Evolutionary conservation across 2,329 filamentous ascomycete genomes (phyloP), one percentile per base, ranked within the genome.

Genomic region (Colletotrichum horii): DNA sequence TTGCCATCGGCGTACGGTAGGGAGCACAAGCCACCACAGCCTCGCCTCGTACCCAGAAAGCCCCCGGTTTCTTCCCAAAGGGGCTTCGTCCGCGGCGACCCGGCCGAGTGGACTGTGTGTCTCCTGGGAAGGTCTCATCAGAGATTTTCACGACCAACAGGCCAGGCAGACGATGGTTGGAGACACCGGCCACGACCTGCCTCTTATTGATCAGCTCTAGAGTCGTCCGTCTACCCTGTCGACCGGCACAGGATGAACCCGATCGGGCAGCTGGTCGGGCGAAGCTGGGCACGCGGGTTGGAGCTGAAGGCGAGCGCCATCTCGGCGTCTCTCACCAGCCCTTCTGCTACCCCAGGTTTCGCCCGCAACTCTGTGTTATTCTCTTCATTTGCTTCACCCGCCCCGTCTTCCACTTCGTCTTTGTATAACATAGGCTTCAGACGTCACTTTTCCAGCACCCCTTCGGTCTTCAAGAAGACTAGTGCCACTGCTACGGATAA

Each of bases 241-340:
- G 43, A 64, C 61, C 64, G 28, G 52, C 38, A 66, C 36, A 58
- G 43, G 66, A 76, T 76, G 74, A 70, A 74, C 71, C 74, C 71
- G 38, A 70, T 75, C 71, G 66, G 71, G 74, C 74, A 76, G 66
- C 71, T 76, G 71, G 71, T 66, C 9, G 66, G 74, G 30, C 71
- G 74, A 22, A 32, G 36, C 38, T 76, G 74, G 69, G 55, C 70
- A 64, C 69, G 64, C 26, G 68, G 69, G 34, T 60, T 72, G 28
- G 68, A 65, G 68, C 58, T 64, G 58, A 70, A 14, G 56, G 38
- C 67, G 32, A 19, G 55, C 26, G 60, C 67, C 43, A 8, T 36
- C 5, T 67, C 64, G 19, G 70, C n/a, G 11, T 52, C 43, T 1
- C 12, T 14, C 43, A 24, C n/a, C 43, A 52, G 43, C 43, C 43